Evolutionary conservation across 805 yeast species (phyloP).

Genomic region (Starmerella asiatica): DNA sequence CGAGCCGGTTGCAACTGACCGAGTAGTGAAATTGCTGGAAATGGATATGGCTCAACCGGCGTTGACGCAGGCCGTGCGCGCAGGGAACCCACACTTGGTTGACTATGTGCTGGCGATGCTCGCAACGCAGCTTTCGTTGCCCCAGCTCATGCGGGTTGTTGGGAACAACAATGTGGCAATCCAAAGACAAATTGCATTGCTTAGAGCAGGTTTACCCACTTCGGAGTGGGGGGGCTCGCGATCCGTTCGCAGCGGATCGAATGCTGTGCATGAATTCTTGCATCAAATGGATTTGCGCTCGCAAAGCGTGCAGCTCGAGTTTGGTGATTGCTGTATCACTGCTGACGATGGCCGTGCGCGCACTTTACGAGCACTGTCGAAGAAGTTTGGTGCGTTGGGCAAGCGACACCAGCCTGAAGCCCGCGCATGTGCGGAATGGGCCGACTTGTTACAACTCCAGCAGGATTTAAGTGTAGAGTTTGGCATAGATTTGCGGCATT

Average conservation of each 20-base stretch:
- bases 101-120: slow-evolving; percentile 44
- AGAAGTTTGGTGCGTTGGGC: slow-evolving; percentile 26
- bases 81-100: slow-evolving; percentile 48
- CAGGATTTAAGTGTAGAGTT: slow-evolving; percentile 33
- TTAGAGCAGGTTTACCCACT: slow-evolving; percentile 5
- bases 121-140: slow-evolving; percentile 40
- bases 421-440: slow-evolving; percentile 34
- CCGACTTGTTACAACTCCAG: slow-evolving; percentile 34
- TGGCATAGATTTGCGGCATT: slow-evolving; percentile 30
- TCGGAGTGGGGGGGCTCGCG: no score
- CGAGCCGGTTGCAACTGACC: slow-evolving; percentile 50
- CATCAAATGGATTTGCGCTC: slow-evolving; percentile 47
- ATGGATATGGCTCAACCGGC: slow-evolving; percentile 66
- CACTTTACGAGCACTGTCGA: slow-evolving; percentile 22
- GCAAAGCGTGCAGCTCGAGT: slow-evolving; percentile 11
- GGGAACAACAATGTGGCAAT: slow-evolving; percentile 35
- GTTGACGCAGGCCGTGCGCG: slow-evolving; percentile 47
- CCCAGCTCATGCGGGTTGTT: slow-evolving; percentile 58
- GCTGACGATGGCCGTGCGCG: slow-evolving; percentile 11
- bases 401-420: slow-evolving; percentile 27
- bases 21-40: slow-evolving; percentile 49
- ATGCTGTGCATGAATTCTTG: slow-evolving; percentile 39
- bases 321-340: slow-evolving; percentile 8
- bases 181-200: slow-evolving; percentile 30
- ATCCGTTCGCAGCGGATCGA: slow-evolving; percentile 22